Evolutionary conservation across 768 basidiomycete genomes (phyloP), one percentile per base, ranked within the genome.

Genomic region (Trametes villosa): DNA sequence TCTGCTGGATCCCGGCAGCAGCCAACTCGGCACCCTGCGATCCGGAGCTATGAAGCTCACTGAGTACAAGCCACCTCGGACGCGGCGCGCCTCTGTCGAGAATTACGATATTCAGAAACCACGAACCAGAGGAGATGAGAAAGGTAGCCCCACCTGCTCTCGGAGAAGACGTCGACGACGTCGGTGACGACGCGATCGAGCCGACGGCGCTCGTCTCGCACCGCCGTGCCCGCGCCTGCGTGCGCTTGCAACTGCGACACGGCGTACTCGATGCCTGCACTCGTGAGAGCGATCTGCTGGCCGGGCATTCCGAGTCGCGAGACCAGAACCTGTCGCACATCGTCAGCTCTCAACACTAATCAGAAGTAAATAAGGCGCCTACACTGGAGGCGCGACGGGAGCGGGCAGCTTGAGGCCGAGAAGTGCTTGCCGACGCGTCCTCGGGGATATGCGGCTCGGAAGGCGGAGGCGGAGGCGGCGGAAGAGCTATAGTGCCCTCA

Each of bases 1-100:
- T 17, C 4, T 20, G 60, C 22, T 36, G 17, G 9, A 46, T 12
- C 5, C 42, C 15, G 20, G 42, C 18, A 17, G 48, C 41, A 6
- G 18, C 13, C 33, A 33, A n/a, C n/a, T n/a, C n/a, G n/a, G 33
- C 8, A 13, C 33, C 22, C 11, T 33, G 18, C 24, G 42, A 20
- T 15, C n/a, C 26, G 11, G 30, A 18, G n/a, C n/a, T 18, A n/a
- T 42, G 20, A 18, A 2, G 34, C 46, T 57, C 55, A 9, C 46
- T 33, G 26, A 18, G 55, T 1, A 40, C 9, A 0, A 9, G 26
- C 0, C 6, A 26, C 36, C 18, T 22, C 17, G 55, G 15, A 9
- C 36, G 38, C 3, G 55, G 46, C 31, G 46, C 26, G 9, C 55
- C 46, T 30, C 55, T 57, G 20, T n/a, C n/a, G n/a, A n/a, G n/a